Base-by-base conservation (phyloP, 345 rosid species). In the Anastatica hierochuntica region DNA sequence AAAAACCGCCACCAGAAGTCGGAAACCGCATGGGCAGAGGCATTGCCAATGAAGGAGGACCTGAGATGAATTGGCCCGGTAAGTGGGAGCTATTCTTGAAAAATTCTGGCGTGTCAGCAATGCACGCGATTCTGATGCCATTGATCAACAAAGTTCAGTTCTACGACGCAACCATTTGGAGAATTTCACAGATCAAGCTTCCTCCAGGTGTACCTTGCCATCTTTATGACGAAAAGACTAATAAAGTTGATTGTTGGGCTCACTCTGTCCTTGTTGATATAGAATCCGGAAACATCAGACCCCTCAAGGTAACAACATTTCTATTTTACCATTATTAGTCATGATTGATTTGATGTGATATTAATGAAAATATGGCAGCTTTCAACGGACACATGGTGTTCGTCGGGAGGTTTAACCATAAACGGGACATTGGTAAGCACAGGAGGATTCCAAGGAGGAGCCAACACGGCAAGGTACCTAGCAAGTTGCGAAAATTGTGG, bases 361-460 rank as follows among this genome's bases (percentile, higher is more conserved):
- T n/a, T n/a, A n/a, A n/a, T n/a, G n/a, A n/a, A n/a, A n/a, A n/a
- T n/a, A n/a, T n/a, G n/a, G 37, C 75, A 83, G 95, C 74, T 83
- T 14, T n/a, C 60, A 10, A 79, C 83, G 3, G 98, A 90, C 46
- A 85, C 98, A 11, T 90, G 98, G 98, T 90, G 98, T 67, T 90
- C 98, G 1, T 90, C 96, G 0, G 98, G 98, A 56, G 96, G 92
- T 18, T 79, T 90, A 10, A 71, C 74, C 0, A 10, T 59, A 2
- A 78, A 90, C 7, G 96, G 98, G 4, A 76, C 79, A 8, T 49
- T 90, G 7, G 77, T 87, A 8, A 70, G 95, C 57, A 83, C 95
- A 0, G 98, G 98, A 21, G 98, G 98, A 1, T 82, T 40, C 38
- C 60, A 50, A 23, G 75, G 72, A 8, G 98, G 98, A 23, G 80